Percentiles rank a stretch among this genome's conserved stretches.
phyloP scores from a whole-genome alignment of 345 rosid genomes.

The Salix caprea region DNA sequence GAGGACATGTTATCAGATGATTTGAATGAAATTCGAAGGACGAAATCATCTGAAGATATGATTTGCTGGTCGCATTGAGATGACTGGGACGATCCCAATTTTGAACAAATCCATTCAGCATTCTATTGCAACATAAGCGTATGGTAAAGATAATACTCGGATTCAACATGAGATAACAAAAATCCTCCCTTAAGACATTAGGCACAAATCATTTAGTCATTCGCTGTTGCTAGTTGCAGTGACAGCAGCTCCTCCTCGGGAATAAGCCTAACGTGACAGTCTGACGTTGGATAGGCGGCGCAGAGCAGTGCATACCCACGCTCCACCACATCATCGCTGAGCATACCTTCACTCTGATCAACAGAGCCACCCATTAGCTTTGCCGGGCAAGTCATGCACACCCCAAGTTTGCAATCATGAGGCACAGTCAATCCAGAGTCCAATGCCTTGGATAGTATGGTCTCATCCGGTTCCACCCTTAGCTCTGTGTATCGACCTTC shows the following conservation, averaged over 20 bases:
- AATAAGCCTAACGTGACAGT: constrained; percentile 73
- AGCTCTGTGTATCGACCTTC: constrained; percentile 62
- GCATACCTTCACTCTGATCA: constrained; percentile 97
- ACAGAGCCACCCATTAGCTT: constrained; percentile 59
- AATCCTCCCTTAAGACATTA: not conserved
- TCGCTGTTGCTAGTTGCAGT: constrained; percentile 80
- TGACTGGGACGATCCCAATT: not conserved
- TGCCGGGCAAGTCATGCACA: constrained; percentile 99
- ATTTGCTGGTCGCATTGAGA: not conserved
- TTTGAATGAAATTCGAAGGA: not conserved
- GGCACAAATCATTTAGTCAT: constrained; percentile 41
- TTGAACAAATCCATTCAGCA: constrained; percentile 3
- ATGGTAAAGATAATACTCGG: not conserved
- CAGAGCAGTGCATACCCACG: constrained; percentile 81
- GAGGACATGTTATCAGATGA: not conserved
- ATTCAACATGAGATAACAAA: not conserved
- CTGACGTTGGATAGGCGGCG: constrained; percentile 73
- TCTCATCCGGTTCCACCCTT: constrained; percentile 83
- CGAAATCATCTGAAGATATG: not conserved
- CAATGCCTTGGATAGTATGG: constrained; percentile 72
- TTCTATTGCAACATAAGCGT: not conserved
- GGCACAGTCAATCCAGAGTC: constrained; percentile 72
- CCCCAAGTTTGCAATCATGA: constrained; percentile 92
- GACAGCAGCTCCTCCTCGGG: constrained; percentile 90
- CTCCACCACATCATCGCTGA: constrained; percentile 93